These are phyloP conservation scores for Hansenula sp. DNA, from an alignment of 1,139 yeast genomes.

Conservation along the genomic window DNA sequence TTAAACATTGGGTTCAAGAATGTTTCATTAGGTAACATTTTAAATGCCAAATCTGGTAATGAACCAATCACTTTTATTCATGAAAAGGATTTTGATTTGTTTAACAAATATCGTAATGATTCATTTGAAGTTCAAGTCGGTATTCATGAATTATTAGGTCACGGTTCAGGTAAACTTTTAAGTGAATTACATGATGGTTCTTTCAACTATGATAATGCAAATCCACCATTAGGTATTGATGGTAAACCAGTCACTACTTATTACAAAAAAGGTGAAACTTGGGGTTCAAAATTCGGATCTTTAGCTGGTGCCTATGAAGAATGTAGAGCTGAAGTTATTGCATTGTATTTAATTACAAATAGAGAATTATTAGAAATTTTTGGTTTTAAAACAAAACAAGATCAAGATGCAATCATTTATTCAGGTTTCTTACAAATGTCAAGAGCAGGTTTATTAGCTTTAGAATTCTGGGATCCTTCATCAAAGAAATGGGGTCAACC, in stretches of 20 bases:
- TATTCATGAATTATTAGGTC: slow-evolving; percentile 88
- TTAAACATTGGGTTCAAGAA: slow-evolving; percentile 81
- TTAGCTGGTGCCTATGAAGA: slow-evolving; percentile 87
- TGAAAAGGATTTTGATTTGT: slow-evolving; percentile 47
- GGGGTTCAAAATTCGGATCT: slow-evolving; percentile 84
- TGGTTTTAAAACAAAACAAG: slow-evolving; percentile 53
- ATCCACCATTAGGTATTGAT: slow-evolving; percentile 55
- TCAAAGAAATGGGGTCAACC: slow-evolving; percentile 89
- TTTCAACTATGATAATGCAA: slow-evolving; percentile 63
- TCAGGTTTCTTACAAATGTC: slow-evolving; percentile 79
- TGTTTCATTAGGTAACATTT: slow-evolving; percentile 81
- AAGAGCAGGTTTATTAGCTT: slow-evolving; percentile 76
- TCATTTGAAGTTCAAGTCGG: slow-evolving; percentile 93
- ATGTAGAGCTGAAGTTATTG: slow-evolving; percentile 89
- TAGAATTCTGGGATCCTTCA: slow-evolving; percentile 84
- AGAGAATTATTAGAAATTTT: slow-evolving; percentile 65
- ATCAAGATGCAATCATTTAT: slow-evolving; percentile 59
- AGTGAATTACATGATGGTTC: slow-evolving; percentile 58
- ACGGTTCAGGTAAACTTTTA: slow-evolving; percentile 82
- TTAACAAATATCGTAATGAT: slow-evolving; percentile 70
- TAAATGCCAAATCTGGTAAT: slow-evolving; percentile 68
- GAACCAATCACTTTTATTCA: slow-evolving; percentile 68
- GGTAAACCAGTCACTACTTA: slow-evolving; percentile 58
- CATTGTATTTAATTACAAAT: slow-evolving; percentile 73
- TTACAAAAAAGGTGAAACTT: slow-evolving; percentile 78